phyloP scores from a whole-genome alignment of 352 stramenopile species.

The Globisporangium recalcitrans region DNA sequence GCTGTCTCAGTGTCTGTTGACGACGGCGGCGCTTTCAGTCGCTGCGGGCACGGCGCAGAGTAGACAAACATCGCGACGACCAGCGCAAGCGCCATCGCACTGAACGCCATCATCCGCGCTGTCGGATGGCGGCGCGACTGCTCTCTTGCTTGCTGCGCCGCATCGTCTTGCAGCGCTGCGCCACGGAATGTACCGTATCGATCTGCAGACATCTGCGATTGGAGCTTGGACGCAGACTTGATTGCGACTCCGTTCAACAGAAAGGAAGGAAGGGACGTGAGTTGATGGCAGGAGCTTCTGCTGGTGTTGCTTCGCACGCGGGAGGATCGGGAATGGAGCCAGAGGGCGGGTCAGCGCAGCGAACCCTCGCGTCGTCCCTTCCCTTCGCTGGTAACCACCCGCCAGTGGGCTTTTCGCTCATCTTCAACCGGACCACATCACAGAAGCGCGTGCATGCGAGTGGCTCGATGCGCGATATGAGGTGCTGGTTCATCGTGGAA shows the following conservation, averaged over 20 bases:
- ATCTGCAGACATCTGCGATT: background rate
- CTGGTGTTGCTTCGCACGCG: background rate
- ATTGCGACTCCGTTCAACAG: background rate
- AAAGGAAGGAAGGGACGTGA: background rate
- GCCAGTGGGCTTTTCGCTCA: background rate
- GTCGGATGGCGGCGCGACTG: background rate
- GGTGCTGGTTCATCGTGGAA: background rate
- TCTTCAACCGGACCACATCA: background rate
- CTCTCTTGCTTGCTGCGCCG: background rate
- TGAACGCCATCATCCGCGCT: background rate
- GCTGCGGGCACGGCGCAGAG: background rate
- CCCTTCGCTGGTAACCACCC: conserved; percentile 2
- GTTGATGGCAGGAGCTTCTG: background rate
- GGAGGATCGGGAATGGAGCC: background rate
- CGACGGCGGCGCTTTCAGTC: background rate
- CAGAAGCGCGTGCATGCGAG: background rate
- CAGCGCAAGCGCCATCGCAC: conserved; percentile 8
- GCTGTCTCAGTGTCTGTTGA: background rate
- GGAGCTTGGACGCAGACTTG: background rate
- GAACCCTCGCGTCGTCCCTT: background rate
- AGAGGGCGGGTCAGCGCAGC: background rate
- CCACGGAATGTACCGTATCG: conserved; percentile 10
- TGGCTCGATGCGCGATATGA: background rate
- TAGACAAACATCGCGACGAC: conserved; percentile 10
- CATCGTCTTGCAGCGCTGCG: background rate